Evolutionary conservation across 2,329 filamentous ascomycete species (phyloP), one percentile per base, ranked within the genome.

Genomic region (Atkinsonella texensis): DNA sequence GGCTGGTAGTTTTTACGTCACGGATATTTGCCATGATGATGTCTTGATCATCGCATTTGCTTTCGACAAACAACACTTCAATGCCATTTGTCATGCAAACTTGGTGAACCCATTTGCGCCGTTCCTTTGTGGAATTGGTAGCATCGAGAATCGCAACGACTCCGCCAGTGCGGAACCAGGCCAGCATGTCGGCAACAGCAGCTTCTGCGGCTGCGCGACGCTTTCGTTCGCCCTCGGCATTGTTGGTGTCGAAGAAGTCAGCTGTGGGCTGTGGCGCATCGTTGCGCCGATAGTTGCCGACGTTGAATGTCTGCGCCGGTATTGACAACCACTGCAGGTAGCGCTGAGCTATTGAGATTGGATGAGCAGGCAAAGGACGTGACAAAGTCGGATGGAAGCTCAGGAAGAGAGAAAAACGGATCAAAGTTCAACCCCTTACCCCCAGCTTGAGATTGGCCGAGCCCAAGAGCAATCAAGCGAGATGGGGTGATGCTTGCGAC

Each of bases 1-100:
- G 93, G 52, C 88, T 95, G 28, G 89, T 95, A 2, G 89, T 91
- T 76, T 98, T 98, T 63, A 98, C 93, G 65, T 96, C 90, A 58
- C 90, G 82, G 58, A 98, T 96, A 68, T 98, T 98, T 74, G 84
- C 87, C 89, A 96, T 95, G 71, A 98, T 95, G 58, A 97, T 74
- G 44, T 91, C 85, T 66, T 97, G 90, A 59, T 96, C 85, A 64
- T 98, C 91, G 67, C 93, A 98, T 65, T 93, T 94, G 60, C 88
- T 95, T 74, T 98, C 93, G 46, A 98, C 93, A 60, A 95, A 98
- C 46, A 98, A 74, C 10, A 94, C 90, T 65, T 96, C 89, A 54
- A 97, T 84, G 51, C 83, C 83, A 57, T 91, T 83, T 12, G 77
- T 75, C 8, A 77, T 74, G 66, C 90, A 93, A 46, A 79, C 77